Evolutionary conservation across 2,329 filamentous ascomycete genomes (phyloP).

Genomic region (Dactylellina cionopaga): DNA sequence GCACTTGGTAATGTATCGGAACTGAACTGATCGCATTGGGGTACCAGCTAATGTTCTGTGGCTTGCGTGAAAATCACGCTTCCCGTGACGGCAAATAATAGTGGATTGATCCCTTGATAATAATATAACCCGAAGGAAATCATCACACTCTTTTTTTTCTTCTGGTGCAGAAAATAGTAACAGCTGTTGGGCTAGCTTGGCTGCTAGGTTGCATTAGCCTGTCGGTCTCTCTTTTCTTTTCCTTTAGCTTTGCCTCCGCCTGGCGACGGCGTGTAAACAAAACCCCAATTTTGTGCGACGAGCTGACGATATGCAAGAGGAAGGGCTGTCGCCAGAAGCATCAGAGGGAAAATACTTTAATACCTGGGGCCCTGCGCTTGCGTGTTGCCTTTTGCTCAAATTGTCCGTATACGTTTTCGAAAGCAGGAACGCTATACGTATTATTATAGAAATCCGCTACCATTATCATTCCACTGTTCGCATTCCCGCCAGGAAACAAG

Average conservation of each 20-base stretch:
- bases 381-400: no score
- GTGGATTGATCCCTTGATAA: neutral
- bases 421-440: no score
- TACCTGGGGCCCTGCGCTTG: no score
- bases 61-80: conserved; percentile 46
- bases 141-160: no score
- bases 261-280: conserved; percentile 6
- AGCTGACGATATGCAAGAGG: neutral
- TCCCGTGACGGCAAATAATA: conserved; percentile 17
- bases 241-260: conserved; percentile 14
- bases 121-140: conserved; percentile 12
- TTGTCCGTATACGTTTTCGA: neutral
- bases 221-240: neutral
- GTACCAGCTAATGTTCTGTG: neutral
- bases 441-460: no score
- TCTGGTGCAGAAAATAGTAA: conserved; percentile 41
- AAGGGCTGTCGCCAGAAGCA: neutral
- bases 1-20: neutral
- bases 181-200: conserved; percentile 7
- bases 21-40: neutral
- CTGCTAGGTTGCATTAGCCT: neutral
- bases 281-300: neutral
- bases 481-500: neutral
- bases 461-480: conserved; percentile 2
- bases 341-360: neutral